Evolutionary conservation across 345 rosid species (phyloP), one percentile per base, ranked within the genome.

Genomic region (Turritis glabra): DNA sequence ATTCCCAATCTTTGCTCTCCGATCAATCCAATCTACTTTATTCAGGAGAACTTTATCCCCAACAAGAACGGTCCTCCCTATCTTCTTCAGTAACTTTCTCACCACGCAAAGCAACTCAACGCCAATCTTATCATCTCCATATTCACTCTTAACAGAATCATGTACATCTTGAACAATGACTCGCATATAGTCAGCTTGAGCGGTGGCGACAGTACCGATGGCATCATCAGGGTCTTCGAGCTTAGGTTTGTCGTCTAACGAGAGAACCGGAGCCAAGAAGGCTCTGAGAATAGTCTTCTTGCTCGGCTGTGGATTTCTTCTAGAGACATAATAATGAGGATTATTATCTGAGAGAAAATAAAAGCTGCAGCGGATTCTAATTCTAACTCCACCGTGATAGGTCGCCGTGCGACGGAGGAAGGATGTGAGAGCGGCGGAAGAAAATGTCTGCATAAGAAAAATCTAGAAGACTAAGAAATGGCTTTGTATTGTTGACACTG

Each of bases 131-230:
- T 13, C 37, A 12, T 21, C 52, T 19, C 6, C 54, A 48, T 48
- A 0, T 5, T 18, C 21, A 7, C 12, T 22, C 64, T 69, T 44
- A 33, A 47, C 23, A 60, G 37, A 72, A 50, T 14, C 56, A 27
- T 64, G 14, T 5, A 46, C 72, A 3, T 80, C 58, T 7, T 75
- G 82, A 35, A 90, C 88, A 25, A 89, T 79, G 61, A 93, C 97
- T 23, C 97, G 96, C 98, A 93, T 90, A 81, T 88, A 93, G 82
- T 93, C 90, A 3, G 98, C 96, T 74, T 90, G 97, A n/a, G 97
- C 85, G 6, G 97, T 84, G 51, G 89, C 88, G 3, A 90, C 91
- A 5, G 84, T 83, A 50, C 97, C 98, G 73, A 88, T 60, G 23
- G 97, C 92, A 56, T 32, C 7, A 32, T 90, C 89, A 14, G 85